phyloP scores from a whole-genome alignment of 2,329 filamentous ascomycete species.

The Cytospora piceae region DNA sequence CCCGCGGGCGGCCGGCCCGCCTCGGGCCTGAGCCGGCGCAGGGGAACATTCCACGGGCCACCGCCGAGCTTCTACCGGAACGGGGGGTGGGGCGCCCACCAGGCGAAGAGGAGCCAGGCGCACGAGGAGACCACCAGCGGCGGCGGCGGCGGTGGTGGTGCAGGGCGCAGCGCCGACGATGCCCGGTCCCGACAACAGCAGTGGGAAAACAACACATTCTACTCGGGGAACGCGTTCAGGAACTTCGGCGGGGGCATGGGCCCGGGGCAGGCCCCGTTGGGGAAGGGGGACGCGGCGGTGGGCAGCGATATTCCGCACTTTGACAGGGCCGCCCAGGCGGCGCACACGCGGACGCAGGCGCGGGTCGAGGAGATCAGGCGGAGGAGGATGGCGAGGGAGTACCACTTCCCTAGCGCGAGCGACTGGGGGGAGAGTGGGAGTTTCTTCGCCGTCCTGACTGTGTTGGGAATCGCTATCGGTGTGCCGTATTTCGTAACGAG shows the following conservation, averaged over 20 bases:
- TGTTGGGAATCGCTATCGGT: constrained; percentile 51
- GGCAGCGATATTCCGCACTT: constrained; percentile 74
- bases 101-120: constrained; percentile 60
- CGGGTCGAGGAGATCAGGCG: constrained; percentile 56
- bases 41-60: constrained; percentile 78
- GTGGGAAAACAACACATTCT: neutral
- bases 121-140: constrained; percentile 49
- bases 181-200: constrained; percentile 30
- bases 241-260: constrained; percentile 58
- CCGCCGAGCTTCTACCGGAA: constrained; percentile 86
- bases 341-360: constrained; percentile 75
- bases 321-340: constrained; percentile 64
- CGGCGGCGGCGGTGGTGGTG: neutral
- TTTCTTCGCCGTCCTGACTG: constrained; percentile 55
- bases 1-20: constrained; percentile 77
- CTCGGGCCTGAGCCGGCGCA: constrained; percentile 76
- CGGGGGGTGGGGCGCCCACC: constrained; percentile 75
- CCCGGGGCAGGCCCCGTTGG: constrained; percentile 56
- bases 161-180: constrained; percentile 10
- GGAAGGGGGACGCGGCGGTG: constrained; percentile 33
- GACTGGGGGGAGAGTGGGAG: constrained; percentile 40
- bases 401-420: constrained; percentile 42
- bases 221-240: constrained; percentile 34
- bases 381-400: constrained; percentile 38
- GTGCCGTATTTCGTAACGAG: constrained; percentile 49